Evolutionary conservation across 169 alveolate genomes (phyloP).

Genomic region (Theileria orientalis): DNA sequence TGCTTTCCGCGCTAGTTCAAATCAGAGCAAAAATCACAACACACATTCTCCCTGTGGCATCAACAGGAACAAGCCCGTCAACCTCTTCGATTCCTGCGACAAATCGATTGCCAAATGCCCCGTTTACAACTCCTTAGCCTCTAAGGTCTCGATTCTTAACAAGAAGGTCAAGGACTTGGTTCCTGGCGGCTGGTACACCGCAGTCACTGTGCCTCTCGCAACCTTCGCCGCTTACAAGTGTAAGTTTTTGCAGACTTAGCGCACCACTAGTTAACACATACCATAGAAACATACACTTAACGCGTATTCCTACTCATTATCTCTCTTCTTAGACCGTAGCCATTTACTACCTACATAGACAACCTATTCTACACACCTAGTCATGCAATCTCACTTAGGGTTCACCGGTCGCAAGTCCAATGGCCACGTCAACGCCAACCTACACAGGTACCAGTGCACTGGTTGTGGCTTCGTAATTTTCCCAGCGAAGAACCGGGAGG

Average conservation of each 20-base stretch:
- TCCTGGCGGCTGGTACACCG: constrained; percentile 61
- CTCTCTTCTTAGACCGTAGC: too few species aligned
- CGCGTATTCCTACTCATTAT: neutral
- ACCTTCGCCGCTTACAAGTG: constrained; percentile 28
- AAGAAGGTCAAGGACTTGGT: constrained; percentile 37
- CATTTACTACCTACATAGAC: neutral
- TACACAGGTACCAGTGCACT: constrained; percentile 66
- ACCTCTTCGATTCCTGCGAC: constrained; percentile 5
- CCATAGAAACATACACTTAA: too few species aligned
- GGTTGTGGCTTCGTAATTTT: constrained; percentile 73
- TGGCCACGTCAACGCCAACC: neutral
- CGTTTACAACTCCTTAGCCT: neutral
- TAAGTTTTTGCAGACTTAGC: neutral
- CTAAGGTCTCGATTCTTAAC: constrained; percentile 9
- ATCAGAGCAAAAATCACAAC: neutral
- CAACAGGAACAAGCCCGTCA: neutral
- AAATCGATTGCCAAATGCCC: constrained; percentile 16
- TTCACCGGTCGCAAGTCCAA: neutral
- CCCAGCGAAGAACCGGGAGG: constrained; percentile 77
- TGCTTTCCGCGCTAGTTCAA: neutral
- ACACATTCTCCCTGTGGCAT: constrained; percentile 19
- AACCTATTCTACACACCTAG: neutral
- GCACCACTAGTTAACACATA: neutral
- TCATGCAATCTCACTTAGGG: neutral
- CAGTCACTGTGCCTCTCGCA: constrained; percentile 52